Evolutionary conservation across 2,329 filamentous ascomycete species (phyloP).

Genomic region (Tolypocladium amazonense): DNA sequence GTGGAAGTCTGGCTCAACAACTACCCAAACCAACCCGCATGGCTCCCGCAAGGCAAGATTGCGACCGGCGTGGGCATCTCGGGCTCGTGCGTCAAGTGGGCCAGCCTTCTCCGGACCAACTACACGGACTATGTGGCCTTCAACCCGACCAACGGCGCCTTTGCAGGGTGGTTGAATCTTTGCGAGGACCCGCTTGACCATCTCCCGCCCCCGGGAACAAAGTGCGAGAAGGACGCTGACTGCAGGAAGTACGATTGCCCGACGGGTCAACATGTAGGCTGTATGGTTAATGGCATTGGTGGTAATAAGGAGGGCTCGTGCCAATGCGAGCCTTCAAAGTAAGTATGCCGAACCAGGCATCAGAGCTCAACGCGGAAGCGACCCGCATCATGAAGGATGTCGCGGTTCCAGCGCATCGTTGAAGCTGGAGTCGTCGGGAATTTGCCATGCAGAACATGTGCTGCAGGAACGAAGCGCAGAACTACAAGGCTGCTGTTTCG

Average conservation of each 20-base stretch:
- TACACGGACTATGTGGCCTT: background rate
- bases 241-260: background rate
- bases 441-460: too few relatives aligned
- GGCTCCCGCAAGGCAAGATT: constrained; percentile 5
- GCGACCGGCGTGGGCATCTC: constrained; percentile 4
- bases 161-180: background rate
- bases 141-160: background rate
- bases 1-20: constrained; percentile 8
- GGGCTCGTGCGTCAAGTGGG: background rate
- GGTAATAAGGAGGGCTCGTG: background rate
- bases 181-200: background rate
- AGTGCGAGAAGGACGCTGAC: background rate
- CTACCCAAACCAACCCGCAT: constrained; percentile 8
- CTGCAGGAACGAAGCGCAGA: too few relatives aligned
- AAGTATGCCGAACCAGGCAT: too few relatives aligned
- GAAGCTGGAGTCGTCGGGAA: too few relatives aligned
- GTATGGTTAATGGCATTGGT: background rate
- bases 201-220: background rate
- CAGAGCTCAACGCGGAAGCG: too few relatives aligned
- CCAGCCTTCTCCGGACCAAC: background rate
- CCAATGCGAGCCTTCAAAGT: background rate
- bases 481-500: too few relatives aligned
- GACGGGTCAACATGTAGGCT: background rate
- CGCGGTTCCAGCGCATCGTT: too few relatives aligned
- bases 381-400: too few relatives aligned